phyloP scores from a whole-genome alignment of 2,329 filamentous ascomycete genomes.

The Knufia petricola region DNA sequence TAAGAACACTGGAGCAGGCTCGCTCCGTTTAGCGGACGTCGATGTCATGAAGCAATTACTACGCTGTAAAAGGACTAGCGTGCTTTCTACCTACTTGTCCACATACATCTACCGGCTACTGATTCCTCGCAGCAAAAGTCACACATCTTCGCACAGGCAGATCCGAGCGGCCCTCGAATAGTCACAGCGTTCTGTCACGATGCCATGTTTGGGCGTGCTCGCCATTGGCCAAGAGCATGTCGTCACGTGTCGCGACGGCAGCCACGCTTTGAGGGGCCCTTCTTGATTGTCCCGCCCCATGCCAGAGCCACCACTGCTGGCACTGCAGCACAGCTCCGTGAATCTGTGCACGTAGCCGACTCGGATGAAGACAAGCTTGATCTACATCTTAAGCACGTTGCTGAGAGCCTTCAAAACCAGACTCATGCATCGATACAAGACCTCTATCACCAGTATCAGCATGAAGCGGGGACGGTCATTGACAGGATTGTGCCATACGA shows the following conservation, averaged over 20 bases:
- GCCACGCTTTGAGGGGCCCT: background rate
- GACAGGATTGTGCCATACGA: constrained; percentile 7
- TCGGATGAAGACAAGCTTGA: constrained; percentile 1
- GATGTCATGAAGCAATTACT: no score
- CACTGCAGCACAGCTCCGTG: background rate
- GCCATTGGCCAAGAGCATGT: background rate
- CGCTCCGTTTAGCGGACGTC: no score
- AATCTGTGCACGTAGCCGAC: background rate
- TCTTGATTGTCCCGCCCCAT: background rate
- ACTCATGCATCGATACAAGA: background rate
- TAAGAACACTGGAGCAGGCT: no score
- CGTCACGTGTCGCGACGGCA: background rate
- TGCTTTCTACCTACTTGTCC: no score
- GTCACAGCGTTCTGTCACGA: no score
- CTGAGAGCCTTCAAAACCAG: background rate
- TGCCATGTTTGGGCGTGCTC: background rate
- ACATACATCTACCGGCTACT: no score
- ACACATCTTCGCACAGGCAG: no score
- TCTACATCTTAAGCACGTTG: background rate
- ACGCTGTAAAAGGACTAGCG: no score
- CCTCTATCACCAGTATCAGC: constrained; percentile 4
- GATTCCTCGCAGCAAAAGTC: no score
- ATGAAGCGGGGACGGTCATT: constrained; percentile 3
- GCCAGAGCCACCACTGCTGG: background rate
- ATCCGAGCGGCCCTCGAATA: no score